Evolutionary conservation across 2,329 filamentous ascomycete genomes (phyloP).

Genomic region (Lecanosticta acicola): DNA sequence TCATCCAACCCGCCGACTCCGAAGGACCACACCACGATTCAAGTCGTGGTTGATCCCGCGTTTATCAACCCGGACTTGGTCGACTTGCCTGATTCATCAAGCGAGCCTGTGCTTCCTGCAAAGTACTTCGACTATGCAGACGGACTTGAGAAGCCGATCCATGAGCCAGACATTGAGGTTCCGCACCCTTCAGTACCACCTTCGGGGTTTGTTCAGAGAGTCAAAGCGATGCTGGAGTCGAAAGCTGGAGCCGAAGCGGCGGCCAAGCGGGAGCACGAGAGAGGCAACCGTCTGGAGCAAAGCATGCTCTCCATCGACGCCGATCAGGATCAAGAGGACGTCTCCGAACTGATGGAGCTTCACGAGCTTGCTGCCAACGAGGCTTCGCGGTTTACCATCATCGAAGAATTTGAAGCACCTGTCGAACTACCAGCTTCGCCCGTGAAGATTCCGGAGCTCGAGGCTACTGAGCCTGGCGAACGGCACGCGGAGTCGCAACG

Average conservation of each 20-base stretch:
- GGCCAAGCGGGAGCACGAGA: slow-evolving; percentile 16
- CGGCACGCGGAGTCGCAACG: slow-evolving; percentile 12
- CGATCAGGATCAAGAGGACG: slow-evolving; percentile 16
- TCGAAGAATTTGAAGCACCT: slow-evolving; percentile 30
- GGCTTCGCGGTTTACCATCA: slow-evolving; percentile 28
- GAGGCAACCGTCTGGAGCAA: slow-evolving; percentile 13
- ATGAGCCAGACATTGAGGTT: slow-evolving; percentile 32
- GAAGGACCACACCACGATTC: slow-evolving; percentile 33
- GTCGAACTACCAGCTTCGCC: slow-evolving; percentile 34
- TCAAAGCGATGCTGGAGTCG: slow-evolving; percentile 40
- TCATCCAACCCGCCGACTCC: slow-evolving; percentile 39
- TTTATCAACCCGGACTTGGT: slow-evolving; percentile 32
- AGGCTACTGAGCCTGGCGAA: slow-evolving; percentile 14
- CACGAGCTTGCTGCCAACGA: slow-evolving; percentile 32
- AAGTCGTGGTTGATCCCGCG: slow-evolving; percentile 32
- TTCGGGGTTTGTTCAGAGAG: slow-evolving; percentile 38
- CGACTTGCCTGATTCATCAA: slow-evolving; percentile 32
- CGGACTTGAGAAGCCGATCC: slow-evolving; percentile 27
- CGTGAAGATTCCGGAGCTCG: slow-evolving; percentile 28
- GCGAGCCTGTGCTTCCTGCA: slow-evolving; percentile 31
- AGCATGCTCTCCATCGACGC: slow-evolving; percentile 16
- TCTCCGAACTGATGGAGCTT: slow-evolving; percentile 23
- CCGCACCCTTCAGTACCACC: slow-evolving; percentile 31
- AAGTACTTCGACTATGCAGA: slow-evolving; percentile 35
- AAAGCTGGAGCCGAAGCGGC: slow-evolving; percentile 29